Base-by-base conservation (phyloP, 1,284 basidiomycete genomes). In the Moesziomyces aphidis region DNA sequence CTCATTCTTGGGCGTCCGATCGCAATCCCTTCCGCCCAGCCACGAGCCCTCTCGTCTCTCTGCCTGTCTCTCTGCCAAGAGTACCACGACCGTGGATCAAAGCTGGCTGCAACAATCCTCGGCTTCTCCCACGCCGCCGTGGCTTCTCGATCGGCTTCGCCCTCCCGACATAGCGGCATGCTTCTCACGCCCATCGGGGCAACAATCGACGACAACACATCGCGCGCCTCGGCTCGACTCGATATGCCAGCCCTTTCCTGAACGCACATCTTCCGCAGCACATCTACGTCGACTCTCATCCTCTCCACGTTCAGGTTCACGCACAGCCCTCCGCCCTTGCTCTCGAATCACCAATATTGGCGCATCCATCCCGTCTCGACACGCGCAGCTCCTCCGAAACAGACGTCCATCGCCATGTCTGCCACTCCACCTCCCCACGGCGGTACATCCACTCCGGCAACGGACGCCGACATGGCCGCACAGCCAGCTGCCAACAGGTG, bases 401-500 rank as follows among this genome's bases (percentile, higher is more conserved):
- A 1, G 2, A 42, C 39, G 39, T 15, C 39, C 15, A 31, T 11
- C 21, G 10, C 24, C 39, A 70, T 70, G 67, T 70, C 67, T 45
- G 61, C 56, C 53, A 64, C 57, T 8, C 67, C 67, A 31, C 61
- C 61, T 44, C 47, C 45, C 23, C 56, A 61, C 1, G 21, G 55
- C 17, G 52, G 51, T 34, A 42, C 47, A 4, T 52, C 42, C 36
- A 31, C 42, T 10, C 9, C 63, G 21, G 39, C 58, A 13, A 24
- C 50, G 24, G 62, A 60, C 17, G 39, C 51, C 2, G 60, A 63
- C 28, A 11, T 46, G 3, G 28, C 46, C 31, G 54, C 52, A 24
- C 34, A 28, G n/a, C 21, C 43, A 28, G 50, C 71, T 5, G 36
- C 65, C 19, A 64, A 46, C 42, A 48, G 67, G 21, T 74, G 72